Conservation (phyloP, 345 rosid genomes). For the Draba incana region DNA sequence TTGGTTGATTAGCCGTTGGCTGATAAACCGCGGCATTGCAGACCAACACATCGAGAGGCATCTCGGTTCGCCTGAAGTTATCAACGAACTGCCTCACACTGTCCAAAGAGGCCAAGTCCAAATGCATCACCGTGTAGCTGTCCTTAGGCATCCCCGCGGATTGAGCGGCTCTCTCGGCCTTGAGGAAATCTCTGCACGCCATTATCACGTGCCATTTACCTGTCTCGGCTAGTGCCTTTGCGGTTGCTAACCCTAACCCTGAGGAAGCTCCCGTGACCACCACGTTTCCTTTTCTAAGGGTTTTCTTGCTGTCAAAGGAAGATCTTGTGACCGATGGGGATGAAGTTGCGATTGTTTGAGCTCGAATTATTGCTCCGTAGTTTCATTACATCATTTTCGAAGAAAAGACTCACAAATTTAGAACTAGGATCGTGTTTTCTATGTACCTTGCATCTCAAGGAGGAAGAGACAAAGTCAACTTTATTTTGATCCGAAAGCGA, state of each 20-base stretch:
- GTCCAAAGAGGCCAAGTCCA: slow-evolving; percentile 89
- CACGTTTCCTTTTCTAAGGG: slow-evolving; percentile 71
- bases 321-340: slow-evolving; percentile 53
- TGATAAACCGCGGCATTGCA: slow-evolving; percentile 96
- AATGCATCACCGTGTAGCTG: slow-evolving; percentile 86
- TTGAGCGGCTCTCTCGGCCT: slow-evolving; percentile 41
- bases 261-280: slow-evolving; percentile 87
- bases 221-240: slow-evolving; percentile 82
- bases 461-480: slow-evolving; percentile 54
- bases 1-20: slow-evolving; percentile 95
- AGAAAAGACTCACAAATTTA: not conserved
- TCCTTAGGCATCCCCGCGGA: slow-evolving; percentile 69
- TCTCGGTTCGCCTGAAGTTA: slow-evolving; percentile 63
- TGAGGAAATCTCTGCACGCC: slow-evolving; percentile 77
- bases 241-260: slow-evolving; percentile 80
- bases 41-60: slow-evolving; percentile 87
- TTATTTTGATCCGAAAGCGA: slow-evolving; percentile 64
- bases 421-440: not conserved
- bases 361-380: slow-evolving; percentile 50
- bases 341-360: slow-evolving; percentile 66
- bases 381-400: not conserved
- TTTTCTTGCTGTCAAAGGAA: slow-evolving; percentile 66
- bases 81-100: slow-evolving; percentile 92
- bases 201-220: slow-evolving; percentile 89
- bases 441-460: slow-evolving; percentile 69